Conservation (phyloP, 2,329 filamentous ascomycete species). For the Neofusicoccum ribis region DNA sequence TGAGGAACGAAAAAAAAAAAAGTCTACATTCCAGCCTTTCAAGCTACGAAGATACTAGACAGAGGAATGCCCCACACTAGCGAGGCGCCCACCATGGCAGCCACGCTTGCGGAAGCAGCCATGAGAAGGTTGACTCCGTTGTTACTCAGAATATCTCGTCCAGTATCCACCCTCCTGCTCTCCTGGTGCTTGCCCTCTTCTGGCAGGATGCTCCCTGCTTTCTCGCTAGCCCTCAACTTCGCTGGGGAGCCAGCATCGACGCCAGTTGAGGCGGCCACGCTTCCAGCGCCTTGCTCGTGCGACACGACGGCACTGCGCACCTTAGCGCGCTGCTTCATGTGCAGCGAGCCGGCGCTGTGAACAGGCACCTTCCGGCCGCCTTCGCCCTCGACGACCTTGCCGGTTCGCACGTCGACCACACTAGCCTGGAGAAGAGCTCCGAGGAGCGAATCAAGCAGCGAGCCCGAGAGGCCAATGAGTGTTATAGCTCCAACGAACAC, state of each 20-base stretch:
- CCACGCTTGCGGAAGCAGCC: constrained; percentile 77
- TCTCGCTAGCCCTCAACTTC: constrained; percentile 33
- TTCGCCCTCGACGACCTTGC: constrained; percentile 85
- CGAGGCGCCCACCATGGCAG: constrained; percentile 62
- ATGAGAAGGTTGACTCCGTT: constrained; percentile 95
- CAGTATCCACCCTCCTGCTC: constrained; percentile 62
- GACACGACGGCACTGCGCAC: constrained; percentile 32
- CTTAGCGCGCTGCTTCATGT: constrained; percentile 32
- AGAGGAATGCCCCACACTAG: constrained; percentile 27
- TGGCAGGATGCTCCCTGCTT: constrained; percentile 24
- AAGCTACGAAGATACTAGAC: not conserved
- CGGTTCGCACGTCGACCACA: constrained; percentile 78
- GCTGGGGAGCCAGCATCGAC: constrained; percentile 27
- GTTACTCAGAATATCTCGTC: constrained; percentile 79
- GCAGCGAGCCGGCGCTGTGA: constrained; percentile 32
- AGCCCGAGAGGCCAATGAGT: constrained; percentile 74
- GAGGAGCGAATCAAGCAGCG: constrained; percentile 81
- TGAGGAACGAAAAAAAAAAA: no score
- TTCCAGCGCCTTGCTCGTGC: not conserved
- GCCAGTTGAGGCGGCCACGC: constrained; percentile 27
- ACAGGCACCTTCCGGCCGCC: constrained; percentile 63
- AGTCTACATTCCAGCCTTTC: no score
- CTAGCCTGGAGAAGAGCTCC: constrained; percentile 84
- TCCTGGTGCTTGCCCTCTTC: constrained; percentile 40
- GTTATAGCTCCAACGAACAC: constrained; percentile 59